A percentile compares a stretch with the other conserved stretches of the same genome.
These are phyloP conservation scores for Hygrocybe punicea DNA, from an alignment of 768 basidiomycete species.

Conservation along the genomic window DNA sequence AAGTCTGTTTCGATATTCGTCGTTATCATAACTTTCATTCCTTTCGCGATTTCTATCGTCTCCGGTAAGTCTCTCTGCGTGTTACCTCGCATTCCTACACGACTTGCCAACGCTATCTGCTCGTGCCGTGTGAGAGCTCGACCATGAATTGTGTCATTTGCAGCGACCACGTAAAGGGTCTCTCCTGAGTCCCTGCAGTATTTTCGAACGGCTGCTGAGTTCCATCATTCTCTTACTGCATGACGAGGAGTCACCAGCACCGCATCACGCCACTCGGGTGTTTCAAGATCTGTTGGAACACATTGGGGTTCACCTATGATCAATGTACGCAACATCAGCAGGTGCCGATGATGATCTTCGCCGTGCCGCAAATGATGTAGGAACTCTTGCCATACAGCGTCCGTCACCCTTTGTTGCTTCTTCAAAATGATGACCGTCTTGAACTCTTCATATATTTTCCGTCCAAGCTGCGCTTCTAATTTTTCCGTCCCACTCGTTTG, in stretches of 20 bases:
- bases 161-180: slow-evolving; percentile 25
- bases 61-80: too few relatives aligned
- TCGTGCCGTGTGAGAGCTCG: neutral
- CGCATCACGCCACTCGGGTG: slow-evolving; percentile 31
- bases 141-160: slow-evolving; percentile 27
- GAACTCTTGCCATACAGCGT: slow-evolving; percentile 31
- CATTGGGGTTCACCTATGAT: slow-evolving; percentile 17
- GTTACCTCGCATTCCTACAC: neutral
- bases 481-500: slow-evolving; percentile 1
- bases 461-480: too few relatives aligned
- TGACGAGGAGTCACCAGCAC: slow-evolving; percentile 39
- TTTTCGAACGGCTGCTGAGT: slow-evolving; percentile 23
- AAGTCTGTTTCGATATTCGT: too few relatives aligned
- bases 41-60: too few relatives aligned
- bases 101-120: neutral
- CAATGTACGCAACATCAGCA: slow-evolving; percentile 26
- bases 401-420: slow-evolving; percentile 35
- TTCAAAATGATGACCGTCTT: slow-evolving; percentile 33
- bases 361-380: slow-evolving; percentile 25
- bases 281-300: slow-evolving; percentile 21
- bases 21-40: too few relatives aligned
- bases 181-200: slow-evolving; percentile 16
- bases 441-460: slow-evolving; percentile 30
- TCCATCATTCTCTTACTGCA: slow-evolving; percentile 36
- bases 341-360: slow-evolving; percentile 17